Evolutionary conservation across 2,329 filamentous ascomycete genomes (phyloP).

Genomic region (Penicillium sp.): DNA sequence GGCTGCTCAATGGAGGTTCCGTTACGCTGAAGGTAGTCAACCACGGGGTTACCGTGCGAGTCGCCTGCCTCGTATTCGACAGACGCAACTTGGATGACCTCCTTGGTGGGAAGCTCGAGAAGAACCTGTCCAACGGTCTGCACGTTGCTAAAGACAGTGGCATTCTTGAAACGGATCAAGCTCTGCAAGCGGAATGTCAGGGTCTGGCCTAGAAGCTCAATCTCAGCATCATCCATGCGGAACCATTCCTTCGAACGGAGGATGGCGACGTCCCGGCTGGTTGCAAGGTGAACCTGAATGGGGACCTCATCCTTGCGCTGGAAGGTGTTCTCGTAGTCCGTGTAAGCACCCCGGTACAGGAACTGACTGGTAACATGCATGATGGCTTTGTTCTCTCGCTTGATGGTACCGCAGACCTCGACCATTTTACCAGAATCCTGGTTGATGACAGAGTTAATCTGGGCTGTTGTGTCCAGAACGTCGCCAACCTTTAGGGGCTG

Average conservation of each 20-base stretch:
- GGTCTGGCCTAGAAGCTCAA: constrained; percentile 87
- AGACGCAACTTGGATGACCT: constrained; percentile 94
- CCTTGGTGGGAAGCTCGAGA: constrained; percentile 91
- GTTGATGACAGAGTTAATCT: constrained; percentile 97
- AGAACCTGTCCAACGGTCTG: constrained; percentile 91
- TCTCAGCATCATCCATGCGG: constrained; percentile 76
- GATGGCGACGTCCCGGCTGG: constrained; percentile 87
- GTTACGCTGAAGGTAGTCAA: constrained; percentile 91
- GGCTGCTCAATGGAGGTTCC: constrained; percentile 93
- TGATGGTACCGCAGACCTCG: constrained; percentile 97
- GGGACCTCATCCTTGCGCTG: constrained; percentile 95
- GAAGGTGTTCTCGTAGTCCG: constrained; percentile 97
- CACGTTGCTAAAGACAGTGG: constrained; percentile 83
- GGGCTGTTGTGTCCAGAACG: constrained; percentile 84
- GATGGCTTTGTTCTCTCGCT: constrained; percentile 74
- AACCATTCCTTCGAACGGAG: constrained; percentile 98
- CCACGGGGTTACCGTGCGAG: constrained; percentile 93
- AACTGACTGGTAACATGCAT: constrained; percentile 99
- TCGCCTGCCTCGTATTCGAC: constrained; percentile 90
- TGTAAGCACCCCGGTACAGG: constrained; percentile 89
- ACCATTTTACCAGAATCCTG: constrained; percentile 99
- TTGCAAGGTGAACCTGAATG: constrained; percentile 84
- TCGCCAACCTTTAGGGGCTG: constrained; percentile 95
- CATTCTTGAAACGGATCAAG: constrained; percentile 91
- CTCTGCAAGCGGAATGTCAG: constrained; percentile 94